Base-by-base conservation (phyloP, 495 filamentous ascomycete genomes). In the Aspergillus taichungensis region DNA sequence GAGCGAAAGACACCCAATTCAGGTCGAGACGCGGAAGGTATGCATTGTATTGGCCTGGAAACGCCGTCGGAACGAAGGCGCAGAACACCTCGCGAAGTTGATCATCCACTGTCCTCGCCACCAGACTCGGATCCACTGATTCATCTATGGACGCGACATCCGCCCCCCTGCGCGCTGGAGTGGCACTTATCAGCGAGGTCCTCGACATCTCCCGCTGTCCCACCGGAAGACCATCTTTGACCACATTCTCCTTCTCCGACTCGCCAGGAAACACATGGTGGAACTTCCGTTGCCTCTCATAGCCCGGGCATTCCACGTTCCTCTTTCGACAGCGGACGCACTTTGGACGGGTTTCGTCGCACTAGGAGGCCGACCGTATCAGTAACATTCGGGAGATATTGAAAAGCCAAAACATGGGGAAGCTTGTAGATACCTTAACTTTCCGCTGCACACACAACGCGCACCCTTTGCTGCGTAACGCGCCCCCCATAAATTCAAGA, bases 401-500 rank as follows among this genome's bases (percentile, higher is more conserved):
- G 12, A 1, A 10, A 29, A 31, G n/a, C 30, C 18, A 24, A 10
- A 30, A 31, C 33, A 14, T 1, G 3, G 12, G 5, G 6, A 13
- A 31, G 13, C 31, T 10, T 10, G 11, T 8, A 43, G 47, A 44
- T 13, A 57, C 48, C 48, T 57, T 64, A 29, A 64, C 45, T 12
- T 52, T 52, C 24, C 61, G 53, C 7, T 49, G 18, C 6, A 64
- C 47, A 44, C 61, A 65, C 28, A 48, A 46, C 32, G 37, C 51
- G 48, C 65, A 71, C 27, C 65, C 67, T 18, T 37, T 42, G 38
- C 50, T 47, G 18, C 63, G 57, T 24, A 24, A 24, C 18, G 18
- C 4, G 18, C 18, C 18, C 18, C 18, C 18, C 18, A 24, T 24
- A 1, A 24, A 24, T 24, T 24, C 18, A 24, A 24, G 18, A 24